Percentiles rank a stretch among this genome's conserved stretches.
Evolutionary conservation across 2,329 filamentous ascomycete genomes (phyloP).

Genomic region (Colletotrichum navitas): DNA sequence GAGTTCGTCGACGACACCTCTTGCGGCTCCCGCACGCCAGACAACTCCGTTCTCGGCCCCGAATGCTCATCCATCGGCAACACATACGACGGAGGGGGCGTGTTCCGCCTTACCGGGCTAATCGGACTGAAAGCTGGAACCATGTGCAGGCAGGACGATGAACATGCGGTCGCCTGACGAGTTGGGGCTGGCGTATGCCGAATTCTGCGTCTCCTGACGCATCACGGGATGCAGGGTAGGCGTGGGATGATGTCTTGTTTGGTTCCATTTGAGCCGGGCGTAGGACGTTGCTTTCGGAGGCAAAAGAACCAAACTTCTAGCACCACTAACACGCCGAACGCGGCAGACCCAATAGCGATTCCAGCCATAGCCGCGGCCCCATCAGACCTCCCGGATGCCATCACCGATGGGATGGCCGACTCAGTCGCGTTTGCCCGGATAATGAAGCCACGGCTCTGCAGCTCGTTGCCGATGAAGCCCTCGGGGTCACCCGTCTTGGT

Average conservation of each 20-base stretch:
- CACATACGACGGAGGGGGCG: constrained; percentile 34
- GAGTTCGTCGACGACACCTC: constrained; percentile 22
- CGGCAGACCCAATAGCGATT: constrained; percentile 25
- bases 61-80: constrained; percentile 22
- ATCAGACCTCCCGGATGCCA: not conserved
- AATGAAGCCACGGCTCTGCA: constrained; percentile 31
- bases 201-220: constrained; percentile 19
- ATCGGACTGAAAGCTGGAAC: constrained; percentile 22
- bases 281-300: not conserved
- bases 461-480: constrained; percentile 31
- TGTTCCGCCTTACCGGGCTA: constrained; percentile 23
- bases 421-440: constrained; percentile 19
- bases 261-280: not conserved
- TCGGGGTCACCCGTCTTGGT: constrained; percentile 15
- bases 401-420: constrained; percentile 1
- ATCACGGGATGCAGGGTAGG: constrained; percentile 11
- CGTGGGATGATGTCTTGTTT: not conserved
- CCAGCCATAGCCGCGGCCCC: constrained; percentile 24
- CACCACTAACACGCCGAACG: constrained; percentile 6
- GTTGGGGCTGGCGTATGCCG: constrained; percentile 21
- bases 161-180: constrained; percentile 32
- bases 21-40: constrained; percentile 19
- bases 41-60: constrained; percentile 30
- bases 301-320: constrained; percentile 26
- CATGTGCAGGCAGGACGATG: constrained; percentile 5